A percentile compares a stretch with the other conserved stretches of the same genome.
Conservation (phyloP, 2,329 filamentous ascomycete species). For the Coleophoma crateriformis region DNA sequence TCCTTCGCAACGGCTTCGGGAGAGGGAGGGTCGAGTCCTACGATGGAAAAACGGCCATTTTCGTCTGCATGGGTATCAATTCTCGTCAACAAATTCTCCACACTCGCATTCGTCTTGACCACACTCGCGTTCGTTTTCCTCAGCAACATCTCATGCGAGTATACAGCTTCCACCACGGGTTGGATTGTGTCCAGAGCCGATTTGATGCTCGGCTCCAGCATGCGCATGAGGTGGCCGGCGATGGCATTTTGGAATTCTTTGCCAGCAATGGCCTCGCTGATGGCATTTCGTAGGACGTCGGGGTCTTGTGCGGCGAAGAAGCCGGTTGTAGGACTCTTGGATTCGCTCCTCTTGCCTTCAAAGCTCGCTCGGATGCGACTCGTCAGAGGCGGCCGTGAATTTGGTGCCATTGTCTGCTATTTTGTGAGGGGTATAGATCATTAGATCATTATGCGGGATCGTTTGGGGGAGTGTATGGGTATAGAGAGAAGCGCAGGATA, state of each 20-base stretch:
- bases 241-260: slow-evolving; percentile 24
- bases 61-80: slow-evolving; percentile 15
- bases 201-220: slow-evolving; percentile 25
- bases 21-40: not conserved
- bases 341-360: slow-evolving; percentile 17
- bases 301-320: slow-evolving; percentile 15
- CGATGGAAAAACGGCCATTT: not conserved
- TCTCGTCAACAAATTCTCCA: slow-evolving; percentile 21
- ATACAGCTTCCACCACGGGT: slow-evolving; percentile 26
- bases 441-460: not conserved
- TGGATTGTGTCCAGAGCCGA: slow-evolving; percentile 25
- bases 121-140: slow-evolving; percentile 24
- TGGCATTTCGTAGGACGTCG: slow-evolving; percentile 17
- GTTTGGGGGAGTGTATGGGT: not conserved
- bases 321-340: slow-evolving; percentile 7
- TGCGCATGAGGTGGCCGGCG: slow-evolving; percentile 21
- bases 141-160: slow-evolving; percentile 23
- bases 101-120: slow-evolving; percentile 16
- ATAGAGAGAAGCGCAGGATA: too few relatives aligned
- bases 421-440: not conserved
- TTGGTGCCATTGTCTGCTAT: slow-evolving; percentile 12
- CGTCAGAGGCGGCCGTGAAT: slow-evolving; percentile 24
- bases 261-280: slow-evolving; percentile 22
- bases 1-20: not conserved
- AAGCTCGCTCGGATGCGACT: slow-evolving; percentile 23